Percentiles rank a stretch among this genome's conserved stretches.
phyloP scores from a whole-genome alignment of 2,329 filamentous ascomycete genomes.

The Paecilomyces fulvus region DNA sequence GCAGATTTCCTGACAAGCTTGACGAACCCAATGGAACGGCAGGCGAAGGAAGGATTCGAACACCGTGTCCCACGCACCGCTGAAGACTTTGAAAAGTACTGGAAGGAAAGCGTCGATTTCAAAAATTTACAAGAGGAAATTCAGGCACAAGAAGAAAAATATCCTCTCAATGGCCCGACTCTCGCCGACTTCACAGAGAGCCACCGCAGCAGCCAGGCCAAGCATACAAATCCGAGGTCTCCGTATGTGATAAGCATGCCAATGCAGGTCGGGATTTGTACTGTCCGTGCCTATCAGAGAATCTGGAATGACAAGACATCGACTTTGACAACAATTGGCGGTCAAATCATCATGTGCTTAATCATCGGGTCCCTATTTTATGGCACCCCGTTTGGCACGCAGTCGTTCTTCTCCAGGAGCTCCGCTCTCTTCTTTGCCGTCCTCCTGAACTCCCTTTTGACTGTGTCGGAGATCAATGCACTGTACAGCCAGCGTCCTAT shows the following conservation, averaged over 20 bases:
- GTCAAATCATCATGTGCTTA: slow-evolving; percentile 65
- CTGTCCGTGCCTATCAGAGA: slow-evolving; percentile 69
- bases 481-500: slow-evolving; percentile 86
- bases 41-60: slow-evolving; percentile 50
- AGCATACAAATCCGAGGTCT: slow-evolving; percentile 28
- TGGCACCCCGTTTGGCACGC: slow-evolving; percentile 48
- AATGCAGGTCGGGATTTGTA: slow-evolving; percentile 73
- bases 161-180: slow-evolving; percentile 23
- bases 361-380: slow-evolving; percentile 63
- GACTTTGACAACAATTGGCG: slow-evolving; percentile 56
- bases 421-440: background rate
- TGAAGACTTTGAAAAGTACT: slow-evolving; percentile 55
- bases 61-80: slow-evolving; percentile 55
- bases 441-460: slow-evolving; percentile 48
- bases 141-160: slow-evolving; percentile 20
- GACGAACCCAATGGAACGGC: slow-evolving; percentile 56
- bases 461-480: slow-evolving; percentile 68
- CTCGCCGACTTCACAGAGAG: slow-evolving; percentile 22
- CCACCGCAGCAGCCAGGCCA: slow-evolving; percentile 26
- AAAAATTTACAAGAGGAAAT: slow-evolving; percentile 27
- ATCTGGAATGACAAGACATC: slow-evolving; percentile 67
- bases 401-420: slow-evolving; percentile 1
- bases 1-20: slow-evolving; percentile 63
- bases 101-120: slow-evolving; percentile 32
- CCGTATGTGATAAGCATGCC: slow-evolving; percentile 71